Conservation (phyloP, 2,329 filamentous ascomycete genomes). For the Blastomyces silverae region DNA sequence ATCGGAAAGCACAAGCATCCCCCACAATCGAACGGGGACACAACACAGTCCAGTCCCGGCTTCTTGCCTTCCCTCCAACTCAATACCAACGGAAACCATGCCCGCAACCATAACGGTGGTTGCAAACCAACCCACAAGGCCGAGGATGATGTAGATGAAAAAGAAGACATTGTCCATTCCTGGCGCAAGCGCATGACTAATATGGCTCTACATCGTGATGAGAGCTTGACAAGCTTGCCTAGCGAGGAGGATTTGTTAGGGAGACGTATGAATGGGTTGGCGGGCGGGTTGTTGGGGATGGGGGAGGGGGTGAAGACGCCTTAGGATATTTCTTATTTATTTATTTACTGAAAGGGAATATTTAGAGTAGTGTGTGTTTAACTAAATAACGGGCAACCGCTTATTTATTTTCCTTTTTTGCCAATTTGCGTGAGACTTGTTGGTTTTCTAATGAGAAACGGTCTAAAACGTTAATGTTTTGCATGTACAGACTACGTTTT, state of each 20-base stretch:
- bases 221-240: constrained; percentile 48
- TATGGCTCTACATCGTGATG: constrained; percentile 29
- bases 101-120: not conserved
- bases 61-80: not conserved
- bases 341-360: not conserved
- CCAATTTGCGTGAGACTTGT: too few relatives aligned
- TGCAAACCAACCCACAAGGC: not conserved
- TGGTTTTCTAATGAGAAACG: too few relatives aligned
- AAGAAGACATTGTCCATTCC: not conserved
- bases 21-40: not conserved
- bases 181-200: constrained; percentile 6
- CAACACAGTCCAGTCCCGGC: not conserved
- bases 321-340: constrained; percentile 13
- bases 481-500: too few relatives aligned
- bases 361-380: not conserved
- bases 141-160: constrained; percentile 3
- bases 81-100: not conserved
- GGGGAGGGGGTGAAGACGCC: constrained; percentile 34
- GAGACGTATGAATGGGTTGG: constrained; percentile 50
- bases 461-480: too few relatives aligned
- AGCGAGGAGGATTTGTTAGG: constrained; percentile 53
- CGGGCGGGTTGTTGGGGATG: constrained; percentile 47
- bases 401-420: not conserved
- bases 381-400: not conserved
- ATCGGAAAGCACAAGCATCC: not conserved